These are phyloP conservation scores for Coix lacrymajobi DNA, from an alignment of 176 grass and related monocot species.

Conservation along the genomic window DNA sequence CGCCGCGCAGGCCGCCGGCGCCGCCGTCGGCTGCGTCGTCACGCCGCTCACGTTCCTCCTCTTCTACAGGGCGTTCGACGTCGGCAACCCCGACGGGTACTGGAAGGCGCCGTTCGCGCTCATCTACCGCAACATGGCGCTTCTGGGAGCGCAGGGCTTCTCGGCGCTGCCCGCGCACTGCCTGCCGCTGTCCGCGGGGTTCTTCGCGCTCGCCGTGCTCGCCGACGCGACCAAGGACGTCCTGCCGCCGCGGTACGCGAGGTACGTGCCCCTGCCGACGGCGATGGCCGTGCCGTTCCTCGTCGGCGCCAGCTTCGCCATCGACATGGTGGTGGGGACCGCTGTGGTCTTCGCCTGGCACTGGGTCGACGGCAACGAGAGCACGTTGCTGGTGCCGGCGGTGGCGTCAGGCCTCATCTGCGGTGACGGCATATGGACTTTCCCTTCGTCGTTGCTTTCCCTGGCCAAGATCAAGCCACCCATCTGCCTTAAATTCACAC, in stretches of 20 bases:
- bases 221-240: constrained; percentile 46
- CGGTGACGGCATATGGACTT: constrained; percentile 87
- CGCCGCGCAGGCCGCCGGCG: constrained; percentile 59
- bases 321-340: constrained; percentile 78
- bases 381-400: constrained; percentile 56
- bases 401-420: constrained; percentile 89
- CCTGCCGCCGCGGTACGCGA: constrained; percentile 27
- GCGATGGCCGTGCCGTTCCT: constrained; percentile 85
- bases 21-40: constrained; percentile 79
- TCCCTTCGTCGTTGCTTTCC: constrained; percentile 79
- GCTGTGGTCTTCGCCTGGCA: constrained; percentile 66
- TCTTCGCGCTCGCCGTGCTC: constrained; percentile 58
- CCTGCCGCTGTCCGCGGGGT: constrained; percentile 55
- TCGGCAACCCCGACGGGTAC: constrained; percentile 67
- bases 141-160: constrained; percentile 79
- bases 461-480: constrained; percentile 71
- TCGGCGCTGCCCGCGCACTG: constrained; percentile 64
- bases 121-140: constrained; percentile 84
- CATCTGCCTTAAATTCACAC: constrained; percentile 80
- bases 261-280: constrained; percentile 70
- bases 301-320: constrained; percentile 80
- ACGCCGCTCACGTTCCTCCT: constrained; percentile 74
- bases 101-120: constrained; percentile 94
- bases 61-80: constrained; percentile 83
- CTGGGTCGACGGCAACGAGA: constrained; percentile 27